phyloP scores from a whole-genome alignment of 768 basidiomycete species.

The Suillus occidentalis region DNA sequence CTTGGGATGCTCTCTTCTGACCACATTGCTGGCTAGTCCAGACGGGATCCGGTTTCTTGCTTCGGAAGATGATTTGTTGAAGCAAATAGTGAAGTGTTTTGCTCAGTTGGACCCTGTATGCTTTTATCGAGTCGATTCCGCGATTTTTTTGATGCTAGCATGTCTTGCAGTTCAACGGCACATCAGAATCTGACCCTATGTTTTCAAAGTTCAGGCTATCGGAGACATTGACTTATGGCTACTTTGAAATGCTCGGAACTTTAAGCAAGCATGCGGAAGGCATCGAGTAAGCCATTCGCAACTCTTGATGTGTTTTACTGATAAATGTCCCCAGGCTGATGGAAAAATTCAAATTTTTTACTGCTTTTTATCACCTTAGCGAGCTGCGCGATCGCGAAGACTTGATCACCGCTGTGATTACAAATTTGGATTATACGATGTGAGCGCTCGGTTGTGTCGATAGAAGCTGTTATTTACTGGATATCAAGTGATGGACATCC shows the following conservation, averaged over 20 bases:
- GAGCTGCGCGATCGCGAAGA: conserved; percentile 91
- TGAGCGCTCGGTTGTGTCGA: conserved; percentile 37
- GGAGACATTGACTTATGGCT: conserved; percentile 85
- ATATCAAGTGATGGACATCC: conserved; percentile 86
- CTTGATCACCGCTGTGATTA: conserved; percentile 86
- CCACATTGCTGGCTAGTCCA: conserved; percentile 76
- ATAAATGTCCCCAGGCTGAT: conserved; percentile 54
- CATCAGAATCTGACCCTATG: conserved; percentile 72
- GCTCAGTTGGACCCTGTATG: conserved; percentile 90
- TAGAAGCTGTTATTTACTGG: conserved; percentile 7
- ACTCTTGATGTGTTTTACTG: background rate
- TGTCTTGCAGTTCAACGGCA: conserved; percentile 60
- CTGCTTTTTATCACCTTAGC: conserved; percentile 92
- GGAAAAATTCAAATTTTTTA: conserved; percentile 92
- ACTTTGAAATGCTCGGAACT: conserved; percentile 93
- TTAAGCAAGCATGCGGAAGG: conserved; percentile 89
- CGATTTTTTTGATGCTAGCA: conserved; percentile 4
- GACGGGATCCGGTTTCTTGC: conserved; percentile 84
- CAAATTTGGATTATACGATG: conserved; percentile 90
- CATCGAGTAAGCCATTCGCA: conserved; percentile 56
- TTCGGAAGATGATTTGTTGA: conserved; percentile 81
- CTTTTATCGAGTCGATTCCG: background rate
- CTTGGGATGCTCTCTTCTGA: conserved; percentile 79
- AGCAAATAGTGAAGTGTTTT: conserved; percentile 83
- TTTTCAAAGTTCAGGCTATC: conserved; percentile 84